Conservation (phyloP, 1,284 basidiomycete genomes). For the Tremellales sp. region DNA sequence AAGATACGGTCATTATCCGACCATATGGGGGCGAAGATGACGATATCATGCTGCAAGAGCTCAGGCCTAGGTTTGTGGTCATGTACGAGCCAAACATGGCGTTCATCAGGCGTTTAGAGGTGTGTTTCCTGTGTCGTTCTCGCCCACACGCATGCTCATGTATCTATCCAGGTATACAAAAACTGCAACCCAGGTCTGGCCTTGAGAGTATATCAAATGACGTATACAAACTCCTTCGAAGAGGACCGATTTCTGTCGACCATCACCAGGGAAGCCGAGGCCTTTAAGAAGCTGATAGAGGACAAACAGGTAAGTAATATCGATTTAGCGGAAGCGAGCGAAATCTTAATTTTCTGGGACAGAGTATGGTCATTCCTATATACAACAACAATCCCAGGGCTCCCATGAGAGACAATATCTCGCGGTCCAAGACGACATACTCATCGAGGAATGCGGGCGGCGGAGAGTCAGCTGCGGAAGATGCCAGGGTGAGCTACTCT, state of each 20-base stretch:
- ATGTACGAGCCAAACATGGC: slow-evolving; percentile 95
- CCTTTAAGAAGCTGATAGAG: slow-evolving; percentile 88
- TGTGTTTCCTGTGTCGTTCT: slow-evolving; percentile 43
- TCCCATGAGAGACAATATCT: slow-evolving; percentile 54
- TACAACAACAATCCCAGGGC: slow-evolving; percentile 69
- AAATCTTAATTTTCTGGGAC: slow-evolving; percentile 1
- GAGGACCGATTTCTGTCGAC: slow-evolving; percentile 92
- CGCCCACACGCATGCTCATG: not conserved
- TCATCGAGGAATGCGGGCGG: slow-evolving; percentile 86
- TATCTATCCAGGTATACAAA: slow-evolving; percentile 66
- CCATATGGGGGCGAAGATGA: slow-evolving; percentile 91
- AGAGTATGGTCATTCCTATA: slow-evolving; percentile 90
- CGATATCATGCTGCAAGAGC: slow-evolving; percentile 80
- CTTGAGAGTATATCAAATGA: slow-evolving; percentile 92
- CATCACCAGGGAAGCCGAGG: slow-evolving; percentile 85
- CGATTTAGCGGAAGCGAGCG: not conserved
- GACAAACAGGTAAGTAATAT: slow-evolving; percentile 71
- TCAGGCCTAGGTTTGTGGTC: slow-evolving; percentile 85
- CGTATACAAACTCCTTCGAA: slow-evolving; percentile 88
- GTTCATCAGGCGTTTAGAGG: slow-evolving; percentile 89
- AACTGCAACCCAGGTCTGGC: slow-evolving; percentile 72
- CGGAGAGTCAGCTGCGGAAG: slow-evolving; percentile 60
- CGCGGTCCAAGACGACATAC: slow-evolving; percentile 72
- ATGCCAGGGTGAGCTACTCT: slow-evolving; percentile 59
- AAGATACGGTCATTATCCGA: slow-evolving; percentile 79